Conservation (phyloP, 768 basidiomycete species). For the Hirschioporus abietinus region DNA sequence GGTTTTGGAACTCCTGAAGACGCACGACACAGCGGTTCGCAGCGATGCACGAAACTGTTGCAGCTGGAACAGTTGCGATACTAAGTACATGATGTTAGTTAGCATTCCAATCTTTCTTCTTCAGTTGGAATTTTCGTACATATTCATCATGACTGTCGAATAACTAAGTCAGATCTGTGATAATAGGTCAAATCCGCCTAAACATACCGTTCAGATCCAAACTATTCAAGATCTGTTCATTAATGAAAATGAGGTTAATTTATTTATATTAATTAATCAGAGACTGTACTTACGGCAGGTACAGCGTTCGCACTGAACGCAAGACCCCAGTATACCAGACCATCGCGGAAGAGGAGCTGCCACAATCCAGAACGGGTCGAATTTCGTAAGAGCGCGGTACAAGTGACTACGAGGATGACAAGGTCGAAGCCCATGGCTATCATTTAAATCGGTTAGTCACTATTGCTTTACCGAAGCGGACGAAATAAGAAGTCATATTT, state of each 20-base stretch:
- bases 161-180: constrained; percentile 9
- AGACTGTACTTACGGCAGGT: constrained; percentile 47
- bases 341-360: constrained; percentile 67
- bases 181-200: constrained; percentile 1
- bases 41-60: constrained; percentile 62
- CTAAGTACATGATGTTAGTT: constrained; percentile 22
- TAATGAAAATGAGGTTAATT: constrained; percentile 42
- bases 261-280: not conserved
- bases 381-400: constrained; percentile 42
- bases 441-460: not conserved
- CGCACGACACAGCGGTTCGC: constrained; percentile 67
- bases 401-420: constrained; percentile 50
- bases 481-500: not conserved
- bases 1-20: constrained; percentile 48
- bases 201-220: constrained; percentile 50
- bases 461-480: not conserved
- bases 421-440: constrained; percentile 69
- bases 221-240: constrained; percentile 24
- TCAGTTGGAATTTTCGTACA: constrained; percentile 35
- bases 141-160: constrained; percentile 50
- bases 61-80: constrained; percentile 60
- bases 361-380: constrained; percentile 54
- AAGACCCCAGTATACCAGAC: constrained; percentile 62
- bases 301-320: constrained; percentile 62
- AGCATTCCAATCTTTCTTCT: no score